Conservation (phyloP, 23 red algal genomes). For the Agarophyton chilense region DNA sequence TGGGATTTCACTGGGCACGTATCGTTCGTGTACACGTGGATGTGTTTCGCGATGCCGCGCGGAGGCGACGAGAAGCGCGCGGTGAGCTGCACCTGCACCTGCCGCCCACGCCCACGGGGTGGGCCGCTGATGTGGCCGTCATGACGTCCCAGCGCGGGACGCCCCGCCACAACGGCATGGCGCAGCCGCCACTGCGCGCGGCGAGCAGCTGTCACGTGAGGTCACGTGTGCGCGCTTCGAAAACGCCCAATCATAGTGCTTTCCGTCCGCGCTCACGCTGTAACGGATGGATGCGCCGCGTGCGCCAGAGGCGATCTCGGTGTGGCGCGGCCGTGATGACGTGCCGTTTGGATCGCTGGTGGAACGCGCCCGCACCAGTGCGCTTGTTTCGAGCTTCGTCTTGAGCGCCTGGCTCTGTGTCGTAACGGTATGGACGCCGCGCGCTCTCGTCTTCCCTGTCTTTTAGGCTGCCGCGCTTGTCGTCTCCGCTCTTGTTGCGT, state of each 20-base stretch:
- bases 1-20: no score
- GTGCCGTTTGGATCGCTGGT: not conserved
- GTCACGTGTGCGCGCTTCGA: not conserved
- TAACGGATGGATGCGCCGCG: constrained; percentile 18
- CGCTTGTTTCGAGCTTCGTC: not conserved
- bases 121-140: no score
- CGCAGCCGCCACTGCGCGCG: no score
- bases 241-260: not conserved
- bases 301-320: not conserved
- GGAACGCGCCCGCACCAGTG: not conserved
- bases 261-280: not conserved
- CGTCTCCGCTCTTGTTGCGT: not conserved
- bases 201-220: constrained; percentile 7
- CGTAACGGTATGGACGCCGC: constrained; percentile 13
- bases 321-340: constrained; percentile 14
- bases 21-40: no score
- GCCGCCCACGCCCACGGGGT: no score
- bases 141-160: no score
- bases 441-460: constrained; percentile 6
- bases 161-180: no score
- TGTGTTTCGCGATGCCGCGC: no score
- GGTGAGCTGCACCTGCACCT: no score
- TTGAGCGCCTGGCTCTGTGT: not conserved
- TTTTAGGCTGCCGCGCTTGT: constrained; percentile 24
- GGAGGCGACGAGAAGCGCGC: no score